Evolutionary conservation across 1,284 basidiomycete species (phyloP).

Genomic region (Cutaneotrichosporon curvatum): DNA sequence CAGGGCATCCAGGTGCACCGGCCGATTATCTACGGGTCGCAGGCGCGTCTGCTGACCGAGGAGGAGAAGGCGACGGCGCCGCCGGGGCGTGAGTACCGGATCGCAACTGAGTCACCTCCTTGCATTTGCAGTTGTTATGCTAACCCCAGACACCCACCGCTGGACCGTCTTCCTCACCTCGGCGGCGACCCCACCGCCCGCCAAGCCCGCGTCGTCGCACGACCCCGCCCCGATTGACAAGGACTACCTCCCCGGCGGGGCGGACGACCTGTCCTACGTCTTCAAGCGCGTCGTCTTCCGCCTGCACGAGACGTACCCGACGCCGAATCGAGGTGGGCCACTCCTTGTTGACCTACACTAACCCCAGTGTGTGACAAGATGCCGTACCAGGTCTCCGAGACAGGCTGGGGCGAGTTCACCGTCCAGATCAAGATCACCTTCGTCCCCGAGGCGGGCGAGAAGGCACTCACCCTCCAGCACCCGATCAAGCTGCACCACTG

Average conservation of each 20-base stretch:
- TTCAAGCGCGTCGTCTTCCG: slow-evolving; percentile 96
- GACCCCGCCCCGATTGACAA: slow-evolving; percentile 26
- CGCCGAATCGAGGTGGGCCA: slow-evolving; percentile 76
- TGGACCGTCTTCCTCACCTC: slow-evolving; percentile 93
- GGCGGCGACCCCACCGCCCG: slow-evolving; percentile 47
- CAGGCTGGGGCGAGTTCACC: slow-evolving; percentile 99
- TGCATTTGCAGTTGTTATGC: too few relatives aligned
- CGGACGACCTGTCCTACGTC: slow-evolving; percentile 78
- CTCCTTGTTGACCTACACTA: background rate
- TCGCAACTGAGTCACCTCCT: too few relatives aligned
- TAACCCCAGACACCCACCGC: slow-evolving; percentile 78
- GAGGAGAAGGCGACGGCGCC: slow-evolving; percentile 53
- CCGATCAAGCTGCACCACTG: slow-evolving; percentile 96
- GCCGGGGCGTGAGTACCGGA: slow-evolving; percentile 32
- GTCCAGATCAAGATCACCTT: slow-evolving; percentile 91
- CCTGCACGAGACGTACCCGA: slow-evolving; percentile 92
- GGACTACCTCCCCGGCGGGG: slow-evolving; percentile 57
- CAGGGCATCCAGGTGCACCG: slow-evolving; percentile 84
- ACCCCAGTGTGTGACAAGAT: slow-evolving; percentile 75
- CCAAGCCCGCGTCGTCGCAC: slow-evolving; percentile 25
- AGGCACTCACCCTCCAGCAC: slow-evolving; percentile 78
- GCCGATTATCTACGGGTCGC: slow-evolving; percentile 93
- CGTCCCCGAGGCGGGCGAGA: slow-evolving; percentile 84
- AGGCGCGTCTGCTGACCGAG: slow-evolving; percentile 70
- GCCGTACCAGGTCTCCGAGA: slow-evolving; percentile 91